Percentiles rank a stretch among this genome's conserved stretches.
Conservation (phyloP, 148 eudicot genomes). For the Beta vulgaris region DNA sequence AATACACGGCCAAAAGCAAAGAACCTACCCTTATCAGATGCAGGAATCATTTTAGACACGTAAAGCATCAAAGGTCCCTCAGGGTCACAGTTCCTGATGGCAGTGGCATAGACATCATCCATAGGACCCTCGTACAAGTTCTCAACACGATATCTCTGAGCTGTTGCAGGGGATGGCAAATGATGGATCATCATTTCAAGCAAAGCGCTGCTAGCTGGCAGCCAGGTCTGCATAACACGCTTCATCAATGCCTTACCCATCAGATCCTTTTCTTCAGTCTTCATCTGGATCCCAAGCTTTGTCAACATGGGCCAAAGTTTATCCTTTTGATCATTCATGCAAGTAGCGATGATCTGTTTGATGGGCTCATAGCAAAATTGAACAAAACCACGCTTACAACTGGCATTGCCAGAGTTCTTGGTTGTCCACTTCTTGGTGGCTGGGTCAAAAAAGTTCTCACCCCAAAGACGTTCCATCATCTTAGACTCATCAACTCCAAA, state of each 20-base stretch:
- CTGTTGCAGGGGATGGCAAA: conserved; percentile 61
- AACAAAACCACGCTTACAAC: conserved; percentile 43
- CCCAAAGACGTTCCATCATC: conserved; percentile 80
- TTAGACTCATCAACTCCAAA: conserved; percentile 51
- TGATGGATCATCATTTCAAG: conserved; percentile 81
- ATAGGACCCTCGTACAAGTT: conserved; percentile 51
- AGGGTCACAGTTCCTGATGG: conserved; percentile 29
- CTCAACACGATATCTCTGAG: conserved; percentile 55
- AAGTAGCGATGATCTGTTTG: conserved; percentile 21
- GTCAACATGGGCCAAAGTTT: conserved; percentile 63
- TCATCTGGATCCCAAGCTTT: conserved; percentile 40
- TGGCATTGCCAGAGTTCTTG: conserved; percentile 32
- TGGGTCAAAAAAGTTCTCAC: conserved; percentile 42
- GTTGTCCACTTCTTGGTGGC: conserved; percentile 41
- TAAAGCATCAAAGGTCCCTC: conserved; percentile 34
- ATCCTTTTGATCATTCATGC: conserved; percentile 49
- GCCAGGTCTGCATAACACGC: conserved; percentile 52
- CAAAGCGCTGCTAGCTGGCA: conserved; percentile 60
- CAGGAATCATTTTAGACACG: conserved; percentile 53
- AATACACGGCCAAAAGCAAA: conserved; percentile 80
- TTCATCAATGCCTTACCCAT: conserved; percentile 46
- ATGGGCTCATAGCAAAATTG: conserved; percentile 52
- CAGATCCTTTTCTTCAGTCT: conserved; percentile 59
- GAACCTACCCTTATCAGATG: conserved; percentile 69
- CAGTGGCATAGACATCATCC: conserved; percentile 35